These are phyloP conservation scores for Myriosclerotinia scirpicola DNA, from an alignment of 2,329 filamentous ascomycete genomes.

Conservation along the genomic window DNA sequence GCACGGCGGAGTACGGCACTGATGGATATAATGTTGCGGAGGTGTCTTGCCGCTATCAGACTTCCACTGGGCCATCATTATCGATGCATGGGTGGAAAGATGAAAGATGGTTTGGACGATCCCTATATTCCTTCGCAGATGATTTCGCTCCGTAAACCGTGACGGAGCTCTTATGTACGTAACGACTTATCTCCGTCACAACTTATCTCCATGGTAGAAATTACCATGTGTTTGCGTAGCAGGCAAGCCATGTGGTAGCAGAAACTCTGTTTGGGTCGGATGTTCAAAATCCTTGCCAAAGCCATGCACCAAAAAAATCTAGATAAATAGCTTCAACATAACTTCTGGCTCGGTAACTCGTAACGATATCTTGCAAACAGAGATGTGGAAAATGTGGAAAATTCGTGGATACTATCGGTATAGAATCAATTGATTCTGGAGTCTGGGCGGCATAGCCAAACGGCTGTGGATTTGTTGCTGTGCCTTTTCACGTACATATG, in stretches of 20 bases:
- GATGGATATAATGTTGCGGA: neutral
- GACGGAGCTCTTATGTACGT: neutral
- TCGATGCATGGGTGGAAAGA: neutral
- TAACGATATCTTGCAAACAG: neutral
- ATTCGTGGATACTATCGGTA: neutral
- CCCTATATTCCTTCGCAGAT: neutral
- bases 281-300: neutral
- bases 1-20: neutral
- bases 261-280: neutral
- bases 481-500: constrained; percentile 6
- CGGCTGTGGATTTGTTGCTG: neutral
- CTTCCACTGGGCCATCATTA: neutral
- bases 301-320: constrained; percentile 7
- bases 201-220: neutral
- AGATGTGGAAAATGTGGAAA: neutral
- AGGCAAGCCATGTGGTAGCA: constrained; percentile 13
- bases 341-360: constrained; percentile 3
- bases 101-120: neutral
- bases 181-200: neutral
- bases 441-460: neutral
- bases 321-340: neutral
- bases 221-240: constrained; percentile 4
- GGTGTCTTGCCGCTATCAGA: constrained; percentile 2
- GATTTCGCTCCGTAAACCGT: neutral
- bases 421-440: constrained; percentile 8